phyloP scores from a whole-genome alignment of 768 basidiomycete genomes.

The Suillus hirtellus region DNA sequence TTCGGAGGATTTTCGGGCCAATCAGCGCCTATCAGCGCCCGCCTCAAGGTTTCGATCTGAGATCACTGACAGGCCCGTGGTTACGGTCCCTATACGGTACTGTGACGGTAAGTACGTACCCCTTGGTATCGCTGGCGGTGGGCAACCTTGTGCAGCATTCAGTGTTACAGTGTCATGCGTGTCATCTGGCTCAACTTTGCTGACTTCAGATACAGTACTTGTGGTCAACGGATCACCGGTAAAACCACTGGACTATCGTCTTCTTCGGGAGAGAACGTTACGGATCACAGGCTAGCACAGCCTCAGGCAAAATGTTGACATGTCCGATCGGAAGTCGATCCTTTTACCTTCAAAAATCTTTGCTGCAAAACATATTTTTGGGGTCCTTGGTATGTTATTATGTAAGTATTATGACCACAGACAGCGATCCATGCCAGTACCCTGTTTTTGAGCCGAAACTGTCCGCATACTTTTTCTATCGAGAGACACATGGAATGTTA shows the following conservation, averaged over 20 bases:
- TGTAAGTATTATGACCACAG: too few species aligned
- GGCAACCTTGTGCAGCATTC: not conserved
- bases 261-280: constrained; percentile 2
- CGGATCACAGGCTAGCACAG: constrained; percentile 5
- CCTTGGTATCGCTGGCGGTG: not conserved
- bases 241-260: not conserved
- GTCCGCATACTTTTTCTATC: constrained; percentile 9
- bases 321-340: not conserved
- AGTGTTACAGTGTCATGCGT: not conserved
- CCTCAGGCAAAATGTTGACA: not conserved
- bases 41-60: not conserved
- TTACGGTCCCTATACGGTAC: not conserved
- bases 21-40: not conserved
- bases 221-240: not conserved
- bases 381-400: not conserved
- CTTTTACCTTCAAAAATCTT: not conserved
- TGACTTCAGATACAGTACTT: not conserved
- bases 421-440: not conserved
- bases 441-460: not conserved
- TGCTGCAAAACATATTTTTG: not conserved
- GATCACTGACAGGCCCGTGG: not conserved
- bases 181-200: not conserved
- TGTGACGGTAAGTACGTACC: not conserved
- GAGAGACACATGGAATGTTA: constrained; percentile 7
- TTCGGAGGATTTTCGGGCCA: not conserved